Evolutionary conservation across 305 asterid species (phyloP).

Genomic region (Fraxinus greggii): DNA sequence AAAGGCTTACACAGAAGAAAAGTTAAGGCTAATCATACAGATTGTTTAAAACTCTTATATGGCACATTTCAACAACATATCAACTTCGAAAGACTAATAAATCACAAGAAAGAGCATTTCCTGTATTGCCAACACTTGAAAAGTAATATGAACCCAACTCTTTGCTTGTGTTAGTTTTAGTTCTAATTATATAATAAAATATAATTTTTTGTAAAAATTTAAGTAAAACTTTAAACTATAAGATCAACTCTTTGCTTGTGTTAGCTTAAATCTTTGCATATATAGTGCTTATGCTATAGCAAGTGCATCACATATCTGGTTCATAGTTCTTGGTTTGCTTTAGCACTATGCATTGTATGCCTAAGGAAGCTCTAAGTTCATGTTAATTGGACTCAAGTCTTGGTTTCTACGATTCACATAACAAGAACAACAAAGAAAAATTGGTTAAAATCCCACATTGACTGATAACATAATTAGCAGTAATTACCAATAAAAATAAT

Average conservation of each 20-base stretch:
- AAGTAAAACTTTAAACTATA: not conserved
- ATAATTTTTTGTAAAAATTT: too few relatives aligned
- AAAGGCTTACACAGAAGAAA: not conserved
- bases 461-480: not conserved
- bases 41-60: not conserved
- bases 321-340: not conserved
- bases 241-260: not conserved
- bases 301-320: not conserved
- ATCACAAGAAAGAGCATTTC: too few relatives aligned
- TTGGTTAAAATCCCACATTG: not conserved
- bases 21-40: not conserved
- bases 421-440: not conserved
- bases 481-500: not conserved
- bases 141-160: not conserved
- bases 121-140: not conserved
- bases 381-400: not conserved
- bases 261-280: not conserved
- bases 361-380: not conserved
- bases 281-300: not conserved
- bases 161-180: not conserved
- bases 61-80: too few relatives aligned
- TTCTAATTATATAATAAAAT: too few relatives aligned
- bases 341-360: not conserved
- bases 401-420: not conserved
- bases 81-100: too few relatives aligned